Percentiles rank a stretch among this genome's conserved stretches.
Conservation (phyloP, 371 early-diverging fungal species). For the Mortierella sp. region DNA sequence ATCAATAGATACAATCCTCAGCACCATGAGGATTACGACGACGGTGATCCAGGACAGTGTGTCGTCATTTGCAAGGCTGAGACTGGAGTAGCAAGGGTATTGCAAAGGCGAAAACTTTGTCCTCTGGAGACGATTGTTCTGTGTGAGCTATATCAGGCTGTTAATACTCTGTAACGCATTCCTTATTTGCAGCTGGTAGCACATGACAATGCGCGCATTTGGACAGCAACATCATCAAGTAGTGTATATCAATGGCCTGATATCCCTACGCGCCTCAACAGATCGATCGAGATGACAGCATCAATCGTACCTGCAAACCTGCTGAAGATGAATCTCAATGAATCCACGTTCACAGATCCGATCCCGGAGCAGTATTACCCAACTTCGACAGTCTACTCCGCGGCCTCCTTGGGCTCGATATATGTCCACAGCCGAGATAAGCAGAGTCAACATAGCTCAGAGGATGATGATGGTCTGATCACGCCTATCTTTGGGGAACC, state of each 20-base stretch:
- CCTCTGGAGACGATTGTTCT: too few species aligned
- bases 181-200: constrained; percentile 68
- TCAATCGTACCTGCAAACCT: constrained; percentile 47
- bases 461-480: constrained; percentile 50
- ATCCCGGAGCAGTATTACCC: constrained; percentile 48
- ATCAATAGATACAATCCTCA: constrained; percentile 44
- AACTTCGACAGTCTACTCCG: constrained; percentile 50
- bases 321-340: constrained; percentile 47
- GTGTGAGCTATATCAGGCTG: too few species aligned
- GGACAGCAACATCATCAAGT: constrained; percentile 88
- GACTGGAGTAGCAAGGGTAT: constrained; percentile 84
- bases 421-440: constrained; percentile 29
- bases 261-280: constrained; percentile 34
- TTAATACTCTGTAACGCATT: too few species aligned
- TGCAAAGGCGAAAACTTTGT: too few species aligned
- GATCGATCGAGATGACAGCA: constrained; percentile 28
- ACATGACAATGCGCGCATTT: constrained; percentile 83
- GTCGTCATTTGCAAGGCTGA: constrained; percentile 89
- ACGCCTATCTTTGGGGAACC: constrained; percentile 46
- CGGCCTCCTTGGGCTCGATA: constrained; percentile 46
- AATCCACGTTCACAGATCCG: constrained; percentile 31
- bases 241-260: constrained; percentile 85
- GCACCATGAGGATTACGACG: constrained; percentile 56
- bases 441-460: constrained; percentile 53
- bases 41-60: constrained; percentile 71